Evolutionary conservation across 1,284 basidiomycete species (phyloP).

Genomic region (Apiotrichum gamsii): DNA sequence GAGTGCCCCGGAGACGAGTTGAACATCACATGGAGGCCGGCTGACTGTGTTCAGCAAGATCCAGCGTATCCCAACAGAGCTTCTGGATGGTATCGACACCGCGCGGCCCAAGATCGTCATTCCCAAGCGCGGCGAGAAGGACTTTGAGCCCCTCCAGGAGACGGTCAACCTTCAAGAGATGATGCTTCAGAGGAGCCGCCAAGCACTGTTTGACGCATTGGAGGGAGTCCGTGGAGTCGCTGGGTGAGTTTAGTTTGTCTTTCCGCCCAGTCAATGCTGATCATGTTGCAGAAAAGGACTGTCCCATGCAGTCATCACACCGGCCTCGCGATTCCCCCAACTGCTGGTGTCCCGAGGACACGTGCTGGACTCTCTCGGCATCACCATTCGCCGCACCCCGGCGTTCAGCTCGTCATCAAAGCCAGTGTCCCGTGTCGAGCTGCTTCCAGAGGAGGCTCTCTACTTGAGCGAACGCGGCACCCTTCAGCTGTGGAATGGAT

Average conservation of each 20-base stretch:
- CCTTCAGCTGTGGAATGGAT: conserved; percentile 67
- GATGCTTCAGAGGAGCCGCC: conserved; percentile 70
- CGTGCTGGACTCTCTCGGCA: conserved; percentile 70
- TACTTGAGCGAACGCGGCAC: conserved; percentile 86
- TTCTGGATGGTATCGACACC: conserved; percentile 8
- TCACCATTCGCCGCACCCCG: conserved; percentile 53
- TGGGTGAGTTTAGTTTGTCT: conserved; percentile 52
- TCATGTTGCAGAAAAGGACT: conserved; percentile 42
- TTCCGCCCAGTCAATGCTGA: too few relatives aligned
- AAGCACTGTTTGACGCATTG: conserved; percentile 78
- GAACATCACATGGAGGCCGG: not conserved
- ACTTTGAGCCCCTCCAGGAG: conserved; percentile 73
- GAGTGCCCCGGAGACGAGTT: not conserved
- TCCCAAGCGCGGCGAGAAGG: conserved; percentile 89
- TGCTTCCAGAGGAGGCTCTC: conserved; percentile 88
- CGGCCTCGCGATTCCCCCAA: conserved; percentile 48
- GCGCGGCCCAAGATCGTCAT: conserved; percentile 52
- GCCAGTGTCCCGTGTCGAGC: conserved; percentile 53
- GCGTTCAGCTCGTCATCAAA: conserved; percentile 53
- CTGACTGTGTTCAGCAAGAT: conserved; percentile 31
- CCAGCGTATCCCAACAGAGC: conserved; percentile 31
- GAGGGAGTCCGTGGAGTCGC: conserved; percentile 65
- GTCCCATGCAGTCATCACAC: conserved; percentile 43
- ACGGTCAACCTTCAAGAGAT: conserved; percentile 60
- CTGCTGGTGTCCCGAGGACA: conserved; percentile 67